These are phyloP conservation scores for Penicillium tannophilum DNA, from an alignment of 495 filamentous ascomycete species.

Conservation along the genomic window DNA sequence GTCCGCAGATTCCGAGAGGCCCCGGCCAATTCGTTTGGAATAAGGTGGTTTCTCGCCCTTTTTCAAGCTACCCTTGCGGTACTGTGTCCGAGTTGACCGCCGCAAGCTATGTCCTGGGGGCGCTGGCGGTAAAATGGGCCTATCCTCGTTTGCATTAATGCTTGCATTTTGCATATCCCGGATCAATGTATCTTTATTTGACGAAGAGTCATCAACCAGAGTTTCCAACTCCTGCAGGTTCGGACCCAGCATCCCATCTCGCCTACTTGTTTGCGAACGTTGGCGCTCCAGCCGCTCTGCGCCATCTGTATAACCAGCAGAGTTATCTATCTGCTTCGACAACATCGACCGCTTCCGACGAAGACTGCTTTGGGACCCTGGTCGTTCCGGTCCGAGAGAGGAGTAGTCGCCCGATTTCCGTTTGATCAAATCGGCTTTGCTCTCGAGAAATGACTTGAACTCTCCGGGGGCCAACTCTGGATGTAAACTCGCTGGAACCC, in stretches of 20 bases:
- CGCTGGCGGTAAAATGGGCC: constrained; percentile 77
- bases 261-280: constrained; percentile 57
- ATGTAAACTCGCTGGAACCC: constrained; percentile 93
- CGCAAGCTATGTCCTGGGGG: constrained; percentile 78
- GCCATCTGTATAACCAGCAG: constrained; percentile 79
- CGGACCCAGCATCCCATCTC: constrained; percentile 57
- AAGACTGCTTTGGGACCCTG: constrained; percentile 63
- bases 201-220: constrained; percentile 79
- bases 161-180: constrained; percentile 48
- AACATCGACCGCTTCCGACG: constrained; percentile 95
- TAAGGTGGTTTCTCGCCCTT: constrained; percentile 77
- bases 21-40: constrained; percentile 68
- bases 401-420: constrained; percentile 75
- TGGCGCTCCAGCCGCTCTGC: constrained; percentile 81
- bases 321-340: constrained; percentile 83
- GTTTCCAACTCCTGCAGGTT: constrained; percentile 72
- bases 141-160: constrained; percentile 66
- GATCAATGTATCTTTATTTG: constrained; percentile 38
- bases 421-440: constrained; percentile 85
- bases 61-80: constrained; percentile 81
- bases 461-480: constrained; percentile 94
- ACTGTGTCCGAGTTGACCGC: constrained; percentile 89
- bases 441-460: constrained; percentile 95
- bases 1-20: constrained; percentile 60
- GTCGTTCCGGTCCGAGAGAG: constrained; percentile 60